These are phyloP conservation scores for Tephrocybe sp. DNA, from an alignment of 768 basidiomycete genomes.

Conservation along the genomic window DNA sequence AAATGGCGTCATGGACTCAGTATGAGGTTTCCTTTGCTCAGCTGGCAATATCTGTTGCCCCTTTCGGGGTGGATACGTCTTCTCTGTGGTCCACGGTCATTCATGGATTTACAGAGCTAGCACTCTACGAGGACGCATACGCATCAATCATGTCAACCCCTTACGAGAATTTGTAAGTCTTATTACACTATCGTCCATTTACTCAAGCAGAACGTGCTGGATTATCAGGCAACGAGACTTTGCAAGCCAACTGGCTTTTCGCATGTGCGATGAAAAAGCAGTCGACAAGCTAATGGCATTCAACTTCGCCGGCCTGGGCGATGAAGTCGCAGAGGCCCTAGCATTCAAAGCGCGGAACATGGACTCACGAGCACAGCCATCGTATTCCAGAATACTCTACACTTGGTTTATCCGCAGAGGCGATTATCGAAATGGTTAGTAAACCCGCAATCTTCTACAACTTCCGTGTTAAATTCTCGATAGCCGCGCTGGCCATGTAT, in stretches of 20 bases:
- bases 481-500: slow-evolving; percentile 93
- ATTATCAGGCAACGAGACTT: slow-evolving; percentile 80
- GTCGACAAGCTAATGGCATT: slow-evolving; percentile 76
- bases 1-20: slow-evolving; percentile 47
- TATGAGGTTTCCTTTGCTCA: slow-evolving; percentile 76
- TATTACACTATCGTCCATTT: slow-evolving; percentile 6
- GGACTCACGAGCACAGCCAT: slow-evolving; percentile 82
- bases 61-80: slow-evolving; percentile 50
- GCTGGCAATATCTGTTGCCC: slow-evolving; percentile 74
- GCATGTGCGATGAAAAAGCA: slow-evolving; percentile 90
- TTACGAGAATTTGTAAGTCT: slow-evolving; percentile 74
- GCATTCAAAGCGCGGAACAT: slow-evolving; percentile 93
- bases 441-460: slow-evolving; percentile 7
- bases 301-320: slow-evolving; percentile 81
- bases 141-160: slow-evolving; percentile 72
- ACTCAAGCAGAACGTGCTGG: no score
- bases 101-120: slow-evolving; percentile 71
- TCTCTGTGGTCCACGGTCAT: slow-evolving; percentile 82
- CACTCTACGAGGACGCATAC: slow-evolving; percentile 87
- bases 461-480: slow-evolving; percentile 14
- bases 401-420: slow-evolving; percentile 88
- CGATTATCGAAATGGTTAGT: slow-evolving; percentile 89
- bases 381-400: slow-evolving; percentile 91
- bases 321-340: slow-evolving; percentile 85
- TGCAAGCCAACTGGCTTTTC: slow-evolving; percentile 78